A percentile compares a stretch with the other conserved stretches of the same genome.
phyloP scores from a whole-genome alignment of 2,329 filamentous ascomycete species.

The Fragosphaeria purpurea region DNA sequence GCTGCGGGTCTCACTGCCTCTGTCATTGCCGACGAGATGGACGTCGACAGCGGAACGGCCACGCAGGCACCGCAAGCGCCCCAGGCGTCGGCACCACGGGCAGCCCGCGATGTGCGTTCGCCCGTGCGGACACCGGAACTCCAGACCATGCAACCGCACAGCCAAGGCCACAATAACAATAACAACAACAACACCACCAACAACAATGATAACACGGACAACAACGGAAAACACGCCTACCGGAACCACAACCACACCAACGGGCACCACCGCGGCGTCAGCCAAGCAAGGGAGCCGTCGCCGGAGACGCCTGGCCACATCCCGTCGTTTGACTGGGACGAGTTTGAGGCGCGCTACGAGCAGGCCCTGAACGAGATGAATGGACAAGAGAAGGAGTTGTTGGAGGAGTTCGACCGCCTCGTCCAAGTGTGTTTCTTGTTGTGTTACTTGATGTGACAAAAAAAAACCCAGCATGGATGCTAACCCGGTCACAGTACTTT shows the following conservation, averaged over 20 bases:
- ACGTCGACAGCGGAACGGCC: constrained; percentile 9
- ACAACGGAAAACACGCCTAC: too few species aligned
- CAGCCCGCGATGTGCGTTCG: constrained; percentile 3
- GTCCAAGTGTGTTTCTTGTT: constrained; percentile 42
- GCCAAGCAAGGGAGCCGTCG: constrained; percentile 15
- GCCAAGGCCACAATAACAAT: not conserved
- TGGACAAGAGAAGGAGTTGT: constrained; percentile 52
- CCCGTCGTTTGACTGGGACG: constrained; percentile 61
- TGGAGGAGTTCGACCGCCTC: constrained; percentile 58
- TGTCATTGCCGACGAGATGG: constrained; percentile 11
- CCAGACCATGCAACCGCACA: constrained; percentile 7
- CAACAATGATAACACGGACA: too few species aligned
- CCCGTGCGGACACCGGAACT: constrained; percentile 29
- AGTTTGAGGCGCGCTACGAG: constrained; percentile 62
- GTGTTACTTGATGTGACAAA: not conserved
- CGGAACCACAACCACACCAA: constrained; percentile 13
- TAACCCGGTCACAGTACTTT: constrained; percentile 52
- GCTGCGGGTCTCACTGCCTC: not conserved
- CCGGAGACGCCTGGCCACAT: constrained; percentile 44
- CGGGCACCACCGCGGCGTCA: constrained; percentile 15
- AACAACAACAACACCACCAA: not conserved
- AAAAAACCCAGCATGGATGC: not conserved
- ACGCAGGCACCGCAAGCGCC: not conserved
- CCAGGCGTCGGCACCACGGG: not conserved
- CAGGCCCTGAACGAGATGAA: constrained; percentile 53